phyloP scores from a whole-genome alignment of 805 yeast species.

The Metschnikowia dekortorum region DNA sequence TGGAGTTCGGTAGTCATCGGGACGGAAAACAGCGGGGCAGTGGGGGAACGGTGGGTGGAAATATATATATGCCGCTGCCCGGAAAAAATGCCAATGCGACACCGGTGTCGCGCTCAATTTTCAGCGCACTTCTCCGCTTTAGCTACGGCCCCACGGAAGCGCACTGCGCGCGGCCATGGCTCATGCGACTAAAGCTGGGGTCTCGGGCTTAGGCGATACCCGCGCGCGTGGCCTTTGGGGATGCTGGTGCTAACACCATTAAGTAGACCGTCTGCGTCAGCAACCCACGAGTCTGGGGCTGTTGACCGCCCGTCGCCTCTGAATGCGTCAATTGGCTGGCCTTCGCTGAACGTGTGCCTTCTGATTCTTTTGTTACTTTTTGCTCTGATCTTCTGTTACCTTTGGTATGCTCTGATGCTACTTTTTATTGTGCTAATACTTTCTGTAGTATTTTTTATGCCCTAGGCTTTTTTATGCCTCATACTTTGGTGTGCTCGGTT shows the following conservation, averaged over 20 bases:
- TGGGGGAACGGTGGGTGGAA: neutral
- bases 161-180: slow-evolving; percentile 3
- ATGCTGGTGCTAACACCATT: neutral
- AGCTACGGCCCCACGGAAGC: neutral
- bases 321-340: no score
- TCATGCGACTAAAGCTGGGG: slow-evolving; percentile 5
- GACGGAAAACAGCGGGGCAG: slow-evolving; percentile 1
- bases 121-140: slow-evolving; percentile 3
- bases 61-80: slow-evolving; percentile 1
- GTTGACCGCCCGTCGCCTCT: no score
- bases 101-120: slow-evolving; percentile 5
- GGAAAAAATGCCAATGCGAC: slow-evolving; percentile 4
- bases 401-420: no score
- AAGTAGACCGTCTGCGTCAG: no score
- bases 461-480: no score
- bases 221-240: neutral
- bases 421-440: no score
- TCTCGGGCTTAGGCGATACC: slow-evolving; percentile 1
- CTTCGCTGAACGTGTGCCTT: no score
- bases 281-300: no score
- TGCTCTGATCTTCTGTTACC: no score
- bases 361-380: no score
- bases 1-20: slow-evolving; percentile 17
- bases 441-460: no score
- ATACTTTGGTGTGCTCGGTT: no score